Evolutionary conservation across 1,139 yeast species (phyloP).

Genomic region (Yamadazyma oceani): DNA sequence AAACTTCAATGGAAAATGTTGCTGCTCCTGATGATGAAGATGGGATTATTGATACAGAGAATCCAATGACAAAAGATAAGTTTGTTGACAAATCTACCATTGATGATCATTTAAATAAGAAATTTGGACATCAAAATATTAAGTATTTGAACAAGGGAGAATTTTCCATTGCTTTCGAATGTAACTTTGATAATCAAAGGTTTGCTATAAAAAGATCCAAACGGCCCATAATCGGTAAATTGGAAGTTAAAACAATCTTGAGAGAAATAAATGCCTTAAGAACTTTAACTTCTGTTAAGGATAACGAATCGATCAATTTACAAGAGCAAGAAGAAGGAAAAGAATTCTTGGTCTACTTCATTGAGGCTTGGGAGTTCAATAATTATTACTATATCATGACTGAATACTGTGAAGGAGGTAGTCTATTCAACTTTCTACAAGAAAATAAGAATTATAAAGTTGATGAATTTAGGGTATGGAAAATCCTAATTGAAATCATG

Average conservation of each 20-base stretch:
- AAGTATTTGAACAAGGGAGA: constrained; percentile 79
- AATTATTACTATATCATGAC: constrained; percentile 87
- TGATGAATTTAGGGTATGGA: constrained; percentile 99
- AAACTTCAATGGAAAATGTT: background rate
- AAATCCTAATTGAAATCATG: constrained; percentile 78
- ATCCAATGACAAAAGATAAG: constrained; percentile 4
- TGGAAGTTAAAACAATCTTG: constrained; percentile 36
- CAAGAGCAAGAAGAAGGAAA: constrained; percentile 71
- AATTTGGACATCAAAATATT: constrained; percentile 67
- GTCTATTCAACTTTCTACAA: constrained; percentile 73
- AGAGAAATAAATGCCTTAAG: constrained; percentile 48
- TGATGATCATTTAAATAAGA: constrained; percentile 62
- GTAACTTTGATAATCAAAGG: constrained; percentile 60
- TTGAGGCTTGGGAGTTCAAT: constrained; percentile 83
- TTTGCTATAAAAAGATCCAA: constrained; percentile 89
- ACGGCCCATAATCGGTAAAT: constrained; percentile 44
- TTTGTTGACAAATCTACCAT: constrained; percentile 21
- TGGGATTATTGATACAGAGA: background rate
- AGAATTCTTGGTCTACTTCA: constrained; percentile 74
- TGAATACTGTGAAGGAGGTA: constrained; percentile 94
- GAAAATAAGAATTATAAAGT: constrained; percentile 71
- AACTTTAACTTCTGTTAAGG: constrained; percentile 41
- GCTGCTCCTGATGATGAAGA: background rate
- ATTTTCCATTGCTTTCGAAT: constrained; percentile 83
- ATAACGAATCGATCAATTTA: constrained; percentile 32